Conservation (phyloP, 106 monocot species). For the Dendrobium huoshanense region DNA sequence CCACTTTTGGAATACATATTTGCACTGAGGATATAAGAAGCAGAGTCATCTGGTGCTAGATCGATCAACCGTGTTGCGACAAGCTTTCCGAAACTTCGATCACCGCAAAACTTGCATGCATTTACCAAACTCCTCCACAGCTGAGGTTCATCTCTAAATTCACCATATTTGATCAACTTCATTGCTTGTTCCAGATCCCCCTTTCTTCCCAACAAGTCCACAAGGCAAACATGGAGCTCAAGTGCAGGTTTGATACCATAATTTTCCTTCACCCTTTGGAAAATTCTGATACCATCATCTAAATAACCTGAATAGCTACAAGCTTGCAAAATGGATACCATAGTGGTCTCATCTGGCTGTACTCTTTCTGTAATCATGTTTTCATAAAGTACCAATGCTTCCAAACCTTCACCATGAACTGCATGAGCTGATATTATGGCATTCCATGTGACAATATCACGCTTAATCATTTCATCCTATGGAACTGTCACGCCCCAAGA, state of each 20-base stretch:
- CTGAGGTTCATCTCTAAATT: conserved; percentile 11
- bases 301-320: conserved; percentile 54
- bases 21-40: conserved; percentile 7
- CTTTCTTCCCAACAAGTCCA: conserved; percentile 42
- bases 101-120: conserved; percentile 8
- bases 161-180: conserved; percentile 12
- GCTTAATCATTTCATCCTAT: conserved; percentile 44
- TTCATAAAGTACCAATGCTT: conserved; percentile 39
- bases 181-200: conserved; percentile 44
- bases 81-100: conserved; percentile 5
- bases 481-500: no score
- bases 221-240: conserved; percentile 55
- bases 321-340: conserved; percentile 50
- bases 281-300: conserved; percentile 39
- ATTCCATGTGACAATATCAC: conserved; percentile 54
- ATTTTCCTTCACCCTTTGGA: conserved; percentile 24
- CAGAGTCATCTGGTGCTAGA: conserved; percentile 11
- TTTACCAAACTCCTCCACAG: conserved; percentile 16
- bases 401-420: conserved; percentile 30
- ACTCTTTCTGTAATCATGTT: conserved; percentile 19
- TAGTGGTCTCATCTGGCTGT: conserved; percentile 47
- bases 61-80: neutral
- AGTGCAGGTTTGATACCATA: conserved; percentile 26
- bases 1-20: conserved; percentile 15
- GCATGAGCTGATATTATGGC: conserved; percentile 54